A percentile compares a stretch with the other conserved stretches of the same genome.
These are phyloP conservation scores for Leersia perrieri DNA, from an alignment of 176 grass and related monocot genomes.

Conservation along the genomic window DNA sequence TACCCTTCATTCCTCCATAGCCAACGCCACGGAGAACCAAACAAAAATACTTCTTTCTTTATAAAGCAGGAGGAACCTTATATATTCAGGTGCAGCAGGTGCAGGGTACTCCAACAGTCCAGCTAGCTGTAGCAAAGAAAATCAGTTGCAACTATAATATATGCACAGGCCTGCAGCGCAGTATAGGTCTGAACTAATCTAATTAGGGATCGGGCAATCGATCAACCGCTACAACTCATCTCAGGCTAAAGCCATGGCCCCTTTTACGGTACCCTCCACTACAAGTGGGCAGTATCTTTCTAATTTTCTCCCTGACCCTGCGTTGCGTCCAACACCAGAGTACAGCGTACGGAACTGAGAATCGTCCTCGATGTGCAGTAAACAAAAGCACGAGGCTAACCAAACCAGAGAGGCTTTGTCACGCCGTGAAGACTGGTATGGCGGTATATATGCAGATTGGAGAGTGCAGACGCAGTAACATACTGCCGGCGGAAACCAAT, in stretches of 20 bases:
- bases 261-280: too few species aligned
- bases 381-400: not conserved
- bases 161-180: not conserved
- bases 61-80: not conserved
- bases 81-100: not conserved
- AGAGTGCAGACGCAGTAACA: not conserved
- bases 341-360: not conserved
- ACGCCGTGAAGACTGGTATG: not conserved
- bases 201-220: not conserved
- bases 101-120: not conserved
- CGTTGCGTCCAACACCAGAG: not conserved
- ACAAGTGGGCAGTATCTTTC: not conserved
- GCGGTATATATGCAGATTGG: not conserved
- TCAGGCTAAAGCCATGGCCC: not conserved
- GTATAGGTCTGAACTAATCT: not conserved
- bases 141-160: not conserved
- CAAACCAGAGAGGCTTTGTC: not conserved
- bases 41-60: not conserved
- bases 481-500: not conserved
- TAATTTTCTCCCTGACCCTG: not conserved
- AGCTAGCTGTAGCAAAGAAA: not conserved
- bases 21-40: not conserved
- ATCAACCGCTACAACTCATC: not conserved
- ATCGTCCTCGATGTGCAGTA: not conserved
- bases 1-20: not conserved